phyloP scores from a whole-genome alignment of 495 filamentous ascomycete genomes.

The Daldinia bambusicola region DNA sequence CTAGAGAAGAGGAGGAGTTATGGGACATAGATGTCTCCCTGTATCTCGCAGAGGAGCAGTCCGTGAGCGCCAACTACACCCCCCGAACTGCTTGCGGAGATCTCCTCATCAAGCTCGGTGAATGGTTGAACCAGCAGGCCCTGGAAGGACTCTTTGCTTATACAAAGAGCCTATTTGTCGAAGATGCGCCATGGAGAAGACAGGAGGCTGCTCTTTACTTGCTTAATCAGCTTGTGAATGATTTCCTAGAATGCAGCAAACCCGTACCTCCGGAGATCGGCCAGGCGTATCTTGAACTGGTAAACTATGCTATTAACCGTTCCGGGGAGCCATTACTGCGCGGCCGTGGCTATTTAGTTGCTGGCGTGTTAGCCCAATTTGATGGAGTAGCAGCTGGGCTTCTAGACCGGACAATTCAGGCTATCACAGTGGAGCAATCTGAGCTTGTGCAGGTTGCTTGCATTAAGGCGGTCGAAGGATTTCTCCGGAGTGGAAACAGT shows the following conservation, averaged over 20 bases:
- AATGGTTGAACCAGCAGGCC: conserved; percentile 79
- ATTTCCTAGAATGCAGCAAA: conserved; percentile 80
- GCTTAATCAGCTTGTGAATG: conserved; percentile 80
- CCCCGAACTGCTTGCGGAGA: conserved; percentile 91
- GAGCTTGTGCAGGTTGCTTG: conserved; percentile 93
- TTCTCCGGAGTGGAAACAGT: conserved; percentile 65
- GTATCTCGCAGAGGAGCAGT: conserved; percentile 93
- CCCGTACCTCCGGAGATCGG: conserved; percentile 71
- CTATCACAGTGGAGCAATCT: conserved; percentile 76
- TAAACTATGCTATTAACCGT: conserved; percentile 78
- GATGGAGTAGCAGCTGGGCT: conserved; percentile 62
- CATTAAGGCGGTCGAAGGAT: conserved; percentile 87
- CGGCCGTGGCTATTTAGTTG: conserved; percentile 85
- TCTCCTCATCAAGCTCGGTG: conserved; percentile 89
- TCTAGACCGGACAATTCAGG: conserved; percentile 78
- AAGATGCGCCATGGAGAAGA: conserved; percentile 66
- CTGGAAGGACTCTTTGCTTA: conserved; percentile 79
- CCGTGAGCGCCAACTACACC: conserved; percentile 96
- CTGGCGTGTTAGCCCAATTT: conserved; percentile 73
- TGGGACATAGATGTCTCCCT: conserved; percentile 98
- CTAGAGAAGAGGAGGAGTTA: conserved; percentile 88
- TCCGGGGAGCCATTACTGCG: conserved; percentile 72
- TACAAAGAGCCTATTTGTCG: conserved; percentile 73
- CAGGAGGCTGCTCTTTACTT: conserved; percentile 86
- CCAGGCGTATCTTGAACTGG: conserved; percentile 76